Base-by-base conservation (phyloP, 176 grass and related monocot genomes). In the Lolium perenne region DNA sequence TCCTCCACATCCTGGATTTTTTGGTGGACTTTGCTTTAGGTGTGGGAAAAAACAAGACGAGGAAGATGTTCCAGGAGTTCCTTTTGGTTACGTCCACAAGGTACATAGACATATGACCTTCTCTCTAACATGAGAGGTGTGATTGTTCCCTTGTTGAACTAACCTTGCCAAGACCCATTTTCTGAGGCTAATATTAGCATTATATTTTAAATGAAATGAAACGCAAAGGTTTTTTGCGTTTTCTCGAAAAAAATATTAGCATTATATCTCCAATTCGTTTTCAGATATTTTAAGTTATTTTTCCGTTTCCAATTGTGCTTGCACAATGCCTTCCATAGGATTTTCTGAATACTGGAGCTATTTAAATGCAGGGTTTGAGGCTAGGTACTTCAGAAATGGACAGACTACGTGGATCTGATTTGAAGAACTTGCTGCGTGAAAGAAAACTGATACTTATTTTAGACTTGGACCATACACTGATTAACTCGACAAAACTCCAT, bases 81-180 rank as follows among this genome's bases (percentile, higher is more conserved):
- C 92, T 82, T 89, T 99, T 94, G 93, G 88, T 84, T 94, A 99
- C 65, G 95, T 99, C 32, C 94, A 95, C 82, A 93, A 94, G 94
- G 96, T 98, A 87, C 21, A 23, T 79, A 35, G 73, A 62, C 4
- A 13, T 62, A 14, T 61, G 38, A 10, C 13, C 29, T 84, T 75
- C 55, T 63, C 47, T 38, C 58, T 76, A 73, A 74, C 10, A 26
- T 80, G 5, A 50, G 47, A 67, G 14, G 15, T 83, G 29, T 66
- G 14, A 29, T n/a, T 66, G 38, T 75, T 60, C 29, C 14, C 40
- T 85, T 68, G 25, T 55, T 73, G 66, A 67, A 62, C 66, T 76
- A 55, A 7, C 25, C 74, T 65, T 29, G 12, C 46, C 53, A 70
- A 55, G 38, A 38, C 10, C 29, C 38, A 48, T 22, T 49, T 65